Conservation (phyloP, 1,284 basidiomycete genomes). For the Tylopilus orsonianus region DNA sequence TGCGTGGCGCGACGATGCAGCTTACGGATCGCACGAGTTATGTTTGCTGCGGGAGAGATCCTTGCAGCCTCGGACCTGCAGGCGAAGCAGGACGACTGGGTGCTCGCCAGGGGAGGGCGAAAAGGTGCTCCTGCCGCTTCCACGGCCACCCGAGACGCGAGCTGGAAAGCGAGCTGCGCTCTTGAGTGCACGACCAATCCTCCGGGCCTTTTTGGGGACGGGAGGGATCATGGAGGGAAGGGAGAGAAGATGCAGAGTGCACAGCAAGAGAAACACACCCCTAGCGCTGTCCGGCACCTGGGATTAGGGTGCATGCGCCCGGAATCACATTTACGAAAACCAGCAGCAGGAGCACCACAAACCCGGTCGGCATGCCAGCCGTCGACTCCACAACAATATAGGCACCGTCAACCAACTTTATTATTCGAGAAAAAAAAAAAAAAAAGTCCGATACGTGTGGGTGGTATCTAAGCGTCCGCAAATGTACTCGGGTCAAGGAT, state of each 20-base stretch:
- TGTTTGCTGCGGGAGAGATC: conserved; percentile 64
- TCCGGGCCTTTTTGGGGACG: conserved; percentile 44
- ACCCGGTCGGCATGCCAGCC: too few relatives aligned
- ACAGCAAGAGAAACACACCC: conserved; percentile 19
- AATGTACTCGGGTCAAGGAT: background rate
- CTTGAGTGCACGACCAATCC: conserved; percentile 48
- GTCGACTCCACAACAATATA: too few relatives aligned
- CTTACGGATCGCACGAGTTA: conserved; percentile 74
- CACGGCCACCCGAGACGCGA: conserved; percentile 43
- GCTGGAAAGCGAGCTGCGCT: conserved; percentile 46
- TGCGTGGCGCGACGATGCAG: conserved; percentile 10
- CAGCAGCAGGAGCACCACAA: too few relatives aligned
- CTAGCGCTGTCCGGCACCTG: conserved; percentile 11
- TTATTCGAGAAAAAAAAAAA: too few relatives aligned
- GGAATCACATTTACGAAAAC: background rate
- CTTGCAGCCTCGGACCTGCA: conserved; percentile 66
- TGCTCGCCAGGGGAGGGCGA: conserved; percentile 58
- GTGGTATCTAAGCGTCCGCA: too few relatives aligned
- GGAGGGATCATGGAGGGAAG: conserved; percentile 30
- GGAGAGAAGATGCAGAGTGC: background rate
- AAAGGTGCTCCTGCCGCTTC: conserved; percentile 42
- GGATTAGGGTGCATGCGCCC: conserved; percentile 1
- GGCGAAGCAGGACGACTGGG: conserved; percentile 62
- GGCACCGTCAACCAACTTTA: too few relatives aligned
- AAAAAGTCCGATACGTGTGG: too few relatives aligned